These are phyloP conservation scores for Hemisphaericaspora lyxosophila DNA, from an alignment of 1,139 yeast genomes.

Conservation along the genomic window DNA sequence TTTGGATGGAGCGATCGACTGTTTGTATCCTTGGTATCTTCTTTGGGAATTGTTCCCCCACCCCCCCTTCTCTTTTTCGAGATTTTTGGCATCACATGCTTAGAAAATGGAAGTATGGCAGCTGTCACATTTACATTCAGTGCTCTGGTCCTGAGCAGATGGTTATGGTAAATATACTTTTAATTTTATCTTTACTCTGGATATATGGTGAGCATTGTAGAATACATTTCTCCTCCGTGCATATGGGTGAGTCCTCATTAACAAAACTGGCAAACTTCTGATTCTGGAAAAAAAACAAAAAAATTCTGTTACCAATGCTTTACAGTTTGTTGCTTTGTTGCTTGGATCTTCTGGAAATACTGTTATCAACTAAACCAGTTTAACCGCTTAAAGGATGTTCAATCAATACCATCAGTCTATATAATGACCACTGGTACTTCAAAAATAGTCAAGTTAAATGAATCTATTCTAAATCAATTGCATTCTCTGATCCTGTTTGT, in stretches of 20 bases:
- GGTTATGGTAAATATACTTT: too few relatives aligned
- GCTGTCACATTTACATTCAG: too few relatives aligned
- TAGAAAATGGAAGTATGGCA: too few relatives aligned
- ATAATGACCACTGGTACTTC: not conserved
- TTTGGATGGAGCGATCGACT: too few relatives aligned
- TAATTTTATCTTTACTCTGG: too few relatives aligned
- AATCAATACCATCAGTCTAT: not conserved
- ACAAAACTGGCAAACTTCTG: not conserved
- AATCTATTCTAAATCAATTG: conserved; percentile 12
- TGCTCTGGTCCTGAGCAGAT: too few relatives aligned
- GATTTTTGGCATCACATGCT: too few relatives aligned
- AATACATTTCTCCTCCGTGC: not conserved
- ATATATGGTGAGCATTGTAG: not conserved
- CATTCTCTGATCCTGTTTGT: conserved; percentile 14
- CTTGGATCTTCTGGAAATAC: not conserved
- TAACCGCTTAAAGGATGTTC: not conserved
- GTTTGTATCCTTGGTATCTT: too few relatives aligned
- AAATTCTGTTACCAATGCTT: not conserved
- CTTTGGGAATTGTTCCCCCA: too few relatives aligned
- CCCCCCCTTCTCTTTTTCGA: too few relatives aligned
- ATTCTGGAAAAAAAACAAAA: not conserved
- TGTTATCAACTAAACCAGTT: too few relatives aligned
- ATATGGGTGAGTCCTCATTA: too few relatives aligned
- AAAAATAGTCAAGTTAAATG: conserved; percentile 12
- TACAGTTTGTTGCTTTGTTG: not conserved